Evolutionary conservation across 768 basidiomycete genomes (phyloP).

Genomic region (Sistotremastrum suecicum): DNA sequence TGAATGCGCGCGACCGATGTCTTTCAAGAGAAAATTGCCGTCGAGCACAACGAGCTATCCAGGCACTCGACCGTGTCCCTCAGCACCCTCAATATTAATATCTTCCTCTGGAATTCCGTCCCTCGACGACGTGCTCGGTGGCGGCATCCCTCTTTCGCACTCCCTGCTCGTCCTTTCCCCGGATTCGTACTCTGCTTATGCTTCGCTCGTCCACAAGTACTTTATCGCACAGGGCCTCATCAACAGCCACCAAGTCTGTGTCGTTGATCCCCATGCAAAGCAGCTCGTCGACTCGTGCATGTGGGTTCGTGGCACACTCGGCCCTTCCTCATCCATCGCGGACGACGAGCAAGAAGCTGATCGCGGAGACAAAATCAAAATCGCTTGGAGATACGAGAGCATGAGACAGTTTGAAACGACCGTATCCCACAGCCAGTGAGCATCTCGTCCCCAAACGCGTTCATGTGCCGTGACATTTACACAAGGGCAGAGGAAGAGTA

Average conservation of each 20-base stretch:
- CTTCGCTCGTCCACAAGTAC: constrained; percentile 74
- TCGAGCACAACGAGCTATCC: background rate
- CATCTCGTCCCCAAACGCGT: constrained; percentile 14
- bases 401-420: constrained; percentile 91
- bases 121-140: constrained; percentile 89
- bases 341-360: constrained; percentile 20
- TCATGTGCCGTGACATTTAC: background rate
- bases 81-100: constrained; percentile 38
- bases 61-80: constrained; percentile 47
- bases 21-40: too few species aligned
- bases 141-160: constrained; percentile 75
- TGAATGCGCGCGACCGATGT: too few species aligned
- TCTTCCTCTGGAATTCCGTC: constrained; percentile 85
- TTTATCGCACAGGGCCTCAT: constrained; percentile 80
- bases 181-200: constrained; percentile 77
- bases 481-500: constrained; percentile 42
- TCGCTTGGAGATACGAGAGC: constrained; percentile 94
- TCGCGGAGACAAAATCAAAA: constrained; percentile 59
- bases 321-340: constrained; percentile 5
- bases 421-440: constrained; percentile 38
- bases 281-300: constrained; percentile 60
- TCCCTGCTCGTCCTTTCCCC: constrained; percentile 64
- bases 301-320: constrained; percentile 46
- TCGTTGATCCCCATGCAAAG: constrained; percentile 46
- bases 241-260: constrained; percentile 48